Evolutionary conservation across 345 rosid genomes (phyloP).

Genomic region (Syzygium aqueum): DNA sequence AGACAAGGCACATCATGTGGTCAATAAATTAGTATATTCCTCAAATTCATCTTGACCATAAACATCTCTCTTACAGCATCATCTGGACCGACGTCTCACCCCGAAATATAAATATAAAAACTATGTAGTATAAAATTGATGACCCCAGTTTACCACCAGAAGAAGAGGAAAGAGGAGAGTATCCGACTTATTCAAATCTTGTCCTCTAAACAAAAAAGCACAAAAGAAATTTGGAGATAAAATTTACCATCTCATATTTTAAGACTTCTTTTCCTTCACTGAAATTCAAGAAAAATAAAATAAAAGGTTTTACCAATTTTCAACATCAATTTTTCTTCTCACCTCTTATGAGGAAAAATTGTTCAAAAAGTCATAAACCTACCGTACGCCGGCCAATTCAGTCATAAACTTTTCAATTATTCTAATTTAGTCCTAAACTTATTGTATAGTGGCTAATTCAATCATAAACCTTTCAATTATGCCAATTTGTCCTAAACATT

Average conservation of each 20-base stretch:
- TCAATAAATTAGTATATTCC: background rate
- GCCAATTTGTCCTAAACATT: no score
- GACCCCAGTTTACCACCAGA: background rate
- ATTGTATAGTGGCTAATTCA: no score
- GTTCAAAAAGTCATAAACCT: no score
- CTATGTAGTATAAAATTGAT: background rate
- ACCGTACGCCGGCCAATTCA: no score
- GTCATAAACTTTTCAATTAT: no score
- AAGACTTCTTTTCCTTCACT: no score
- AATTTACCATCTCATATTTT: background rate
- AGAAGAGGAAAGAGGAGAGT: background rate
- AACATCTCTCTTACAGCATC: background rate
- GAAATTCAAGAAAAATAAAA: no score
- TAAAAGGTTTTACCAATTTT: background rate
- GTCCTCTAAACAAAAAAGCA: no score
- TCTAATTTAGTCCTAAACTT: no score
- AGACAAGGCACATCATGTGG: background rate
- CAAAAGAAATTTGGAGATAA: background rate
- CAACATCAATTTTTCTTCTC: no score
- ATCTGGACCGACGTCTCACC: background rate
- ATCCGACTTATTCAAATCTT: background rate
- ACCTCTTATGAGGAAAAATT: no score
- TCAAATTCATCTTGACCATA: background rate
- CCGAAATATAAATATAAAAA: background rate
- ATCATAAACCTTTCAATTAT: no score